Base-by-base conservation (phyloP, 2,329 filamentous ascomycete species). In the Thelonectria rubi region DNA sequence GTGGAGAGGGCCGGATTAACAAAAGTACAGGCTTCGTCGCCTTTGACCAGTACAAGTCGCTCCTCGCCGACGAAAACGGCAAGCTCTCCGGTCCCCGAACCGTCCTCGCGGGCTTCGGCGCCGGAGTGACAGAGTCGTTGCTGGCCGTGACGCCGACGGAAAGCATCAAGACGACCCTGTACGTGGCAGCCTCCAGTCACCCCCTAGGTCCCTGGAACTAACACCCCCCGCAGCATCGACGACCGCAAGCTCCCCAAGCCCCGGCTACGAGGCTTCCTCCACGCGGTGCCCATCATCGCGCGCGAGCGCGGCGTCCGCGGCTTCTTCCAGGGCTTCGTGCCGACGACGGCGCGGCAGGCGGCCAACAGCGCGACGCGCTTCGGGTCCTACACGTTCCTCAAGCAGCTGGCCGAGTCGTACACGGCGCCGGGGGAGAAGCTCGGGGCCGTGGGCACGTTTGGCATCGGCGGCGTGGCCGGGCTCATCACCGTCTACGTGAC, bases 301-400 rank as follows among this genome's bases (percentile, higher is more conserved):
- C 88, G 91, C 65, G 95, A 99, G 76, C 89, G 94, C 71, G 95
- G 95, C 21, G 75, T 97, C 39, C 86, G 90, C 37, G 95, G 94
- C 50, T 98, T 99, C 83, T 97, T 99, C 85, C 93, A 98, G 76
- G 95, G 95, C 21, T 95, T 99, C 73, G 89, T 96, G 9, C 95
- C 95, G 0, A 99, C 95, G 2, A 98, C 95, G 4, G 93, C 94
- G 20, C 86, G 95, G 53, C 95, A 99, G 79, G 93, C 94, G 12
- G 94, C 95, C 69, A 99, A 99, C 80, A 94, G 91, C 46, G 95
- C 95, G 1, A 91, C 92, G 1, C 88, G 95, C 15, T 99, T 99
- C 78, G 91, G 92, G 17, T 90, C 91, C 48, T 99, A 97, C 79
- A 97, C 92, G 2, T 92, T 89, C 60, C 83, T 97, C 68, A 94